Conservation (phyloP, 257 asterid species). For the Ilex aquifolium region DNA sequence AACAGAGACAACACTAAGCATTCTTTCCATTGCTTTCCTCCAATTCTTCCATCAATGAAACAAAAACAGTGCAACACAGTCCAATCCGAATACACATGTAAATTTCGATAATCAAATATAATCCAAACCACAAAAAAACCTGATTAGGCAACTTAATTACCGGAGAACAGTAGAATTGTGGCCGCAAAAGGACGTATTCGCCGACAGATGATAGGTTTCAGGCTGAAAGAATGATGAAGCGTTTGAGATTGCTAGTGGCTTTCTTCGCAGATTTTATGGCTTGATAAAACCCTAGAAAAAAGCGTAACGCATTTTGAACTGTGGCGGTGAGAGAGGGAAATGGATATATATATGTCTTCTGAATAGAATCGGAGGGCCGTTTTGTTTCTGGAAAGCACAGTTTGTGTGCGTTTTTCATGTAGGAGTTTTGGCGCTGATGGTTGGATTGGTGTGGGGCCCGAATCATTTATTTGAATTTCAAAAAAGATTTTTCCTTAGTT, state of each 20-base stretch:
- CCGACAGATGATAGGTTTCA: not conserved
- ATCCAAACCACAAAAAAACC: too few relatives aligned
- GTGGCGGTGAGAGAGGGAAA: constrained; percentile 22
- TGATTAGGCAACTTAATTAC: too few relatives aligned
- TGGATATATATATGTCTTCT: not conserved
- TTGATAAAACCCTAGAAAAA: constrained; percentile 3
- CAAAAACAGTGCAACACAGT: too few relatives aligned
- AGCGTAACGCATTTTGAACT: constrained; percentile 27
- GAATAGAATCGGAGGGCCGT: too few relatives aligned
- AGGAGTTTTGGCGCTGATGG: not conserved
- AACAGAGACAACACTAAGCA: too few relatives aligned
- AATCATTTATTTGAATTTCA: constrained; percentile 30
- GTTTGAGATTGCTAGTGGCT: not conserved
- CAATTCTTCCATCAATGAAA: too few relatives aligned
- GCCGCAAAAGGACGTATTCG: not conserved
- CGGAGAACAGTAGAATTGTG: too few relatives aligned
- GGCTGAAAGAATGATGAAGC: not conserved
- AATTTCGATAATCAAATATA: too few relatives aligned
- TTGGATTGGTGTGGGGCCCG: constrained; percentile 12
- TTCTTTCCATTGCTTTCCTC: too few relatives aligned
- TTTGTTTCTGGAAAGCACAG: constrained; percentile 3
- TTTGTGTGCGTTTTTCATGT: not conserved
- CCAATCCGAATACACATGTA: too few relatives aligned
- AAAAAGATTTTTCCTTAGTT: constrained; percentile 11
- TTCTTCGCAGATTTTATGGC: not conserved